Evolutionary conservation across 352 stramenopile genomes (phyloP).

Genomic region (Pythium guiyangense): DNA sequence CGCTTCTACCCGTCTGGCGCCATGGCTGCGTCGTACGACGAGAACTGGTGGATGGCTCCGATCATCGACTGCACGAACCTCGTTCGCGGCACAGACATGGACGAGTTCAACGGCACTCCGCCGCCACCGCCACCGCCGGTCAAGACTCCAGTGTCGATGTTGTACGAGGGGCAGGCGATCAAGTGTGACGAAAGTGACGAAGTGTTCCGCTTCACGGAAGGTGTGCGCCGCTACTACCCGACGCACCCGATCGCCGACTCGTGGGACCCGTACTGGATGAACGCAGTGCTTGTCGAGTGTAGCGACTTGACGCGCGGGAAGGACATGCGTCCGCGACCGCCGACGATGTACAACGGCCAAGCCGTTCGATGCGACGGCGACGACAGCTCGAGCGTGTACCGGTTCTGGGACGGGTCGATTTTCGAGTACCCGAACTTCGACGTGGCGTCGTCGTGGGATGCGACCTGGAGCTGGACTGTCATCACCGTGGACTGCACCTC

Average conservation of each 20-base stretch:
- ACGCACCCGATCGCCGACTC: conserved; percentile 12
- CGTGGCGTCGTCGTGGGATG: conserved; percentile 22
- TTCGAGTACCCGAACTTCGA: conserved; percentile 11
- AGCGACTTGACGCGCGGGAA: conserved; percentile 1
- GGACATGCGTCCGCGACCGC: conserved; percentile 16
- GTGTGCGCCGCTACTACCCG: conserved; percentile 14
- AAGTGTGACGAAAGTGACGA: conserved; percentile 7
- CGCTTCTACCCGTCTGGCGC: conserved; percentile 11
- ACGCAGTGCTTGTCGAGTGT: conserved; percentile 10
- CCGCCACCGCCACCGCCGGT: background rate
- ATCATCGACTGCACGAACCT: conserved; percentile 16
- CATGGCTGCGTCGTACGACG: conserved; percentile 21
- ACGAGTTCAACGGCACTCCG: background rate
- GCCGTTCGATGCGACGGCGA: conserved; percentile 10
- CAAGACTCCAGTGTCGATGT: background rate
- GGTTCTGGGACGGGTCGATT: conserved; percentile 7
- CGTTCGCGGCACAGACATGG: conserved; percentile 4
- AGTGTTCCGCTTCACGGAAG: conserved; percentile 7
- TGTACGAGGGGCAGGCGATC: conserved; percentile 5
- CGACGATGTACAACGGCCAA: conserved; percentile 13
- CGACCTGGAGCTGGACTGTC: conserved; percentile 4
- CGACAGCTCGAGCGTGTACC: conserved; percentile 4
- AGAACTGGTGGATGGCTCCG: conserved; percentile 6
- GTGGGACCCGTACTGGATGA: conserved; percentile 17
- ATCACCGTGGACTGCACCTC: conserved; percentile 17